A percentile compares a stretch with the other conserved stretches of the same genome.
These are phyloP conservation scores for Scedosporium boydii DNA, from an alignment of 2,329 filamentous ascomycete genomes.

Conservation along the genomic window DNA sequence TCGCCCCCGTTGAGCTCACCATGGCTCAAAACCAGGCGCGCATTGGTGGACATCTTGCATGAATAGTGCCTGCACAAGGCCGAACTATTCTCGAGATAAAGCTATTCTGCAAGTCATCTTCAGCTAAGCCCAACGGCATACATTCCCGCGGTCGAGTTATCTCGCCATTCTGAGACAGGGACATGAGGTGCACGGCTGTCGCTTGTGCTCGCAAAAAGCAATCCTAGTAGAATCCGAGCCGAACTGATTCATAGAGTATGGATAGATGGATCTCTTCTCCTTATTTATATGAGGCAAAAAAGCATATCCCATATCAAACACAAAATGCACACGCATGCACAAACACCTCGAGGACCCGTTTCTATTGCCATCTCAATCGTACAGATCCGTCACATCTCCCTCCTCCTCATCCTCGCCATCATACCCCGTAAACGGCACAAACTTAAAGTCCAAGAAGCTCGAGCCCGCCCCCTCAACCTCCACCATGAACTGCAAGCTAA, in stretches of 20 bases:
- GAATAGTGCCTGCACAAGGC: neutral
- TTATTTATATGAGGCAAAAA: neutral
- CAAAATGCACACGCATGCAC: no score
- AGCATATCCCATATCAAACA: no score
- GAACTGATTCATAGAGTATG: no score
- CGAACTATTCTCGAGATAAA: neutral
- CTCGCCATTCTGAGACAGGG: neutral
- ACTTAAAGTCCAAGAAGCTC: conserved; percentile 75
- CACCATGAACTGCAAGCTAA: conserved; percentile 95
- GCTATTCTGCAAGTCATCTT: neutral
- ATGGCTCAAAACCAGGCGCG: no score
- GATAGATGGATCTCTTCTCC: neutral
- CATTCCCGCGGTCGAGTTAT: neutral
- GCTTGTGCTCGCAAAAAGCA: neutral
- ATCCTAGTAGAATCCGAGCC: neutral
- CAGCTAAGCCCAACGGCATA: neutral
- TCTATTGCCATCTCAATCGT: neutral
- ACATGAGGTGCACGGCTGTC: neutral
- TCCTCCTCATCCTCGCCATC: conserved; percentile 39
- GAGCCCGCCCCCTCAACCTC: conserved; percentile 63
- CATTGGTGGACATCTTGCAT: neutral
- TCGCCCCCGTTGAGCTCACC: no score
- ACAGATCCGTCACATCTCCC: conserved; percentile 13
- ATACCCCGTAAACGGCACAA: conserved; percentile 62
- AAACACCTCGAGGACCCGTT: neutral